Evolutionary conservation across 441 rosid genomes (phyloP), one percentile per base, ranked within the genome.

Genomic region (Corymbia calophylla): DNA sequence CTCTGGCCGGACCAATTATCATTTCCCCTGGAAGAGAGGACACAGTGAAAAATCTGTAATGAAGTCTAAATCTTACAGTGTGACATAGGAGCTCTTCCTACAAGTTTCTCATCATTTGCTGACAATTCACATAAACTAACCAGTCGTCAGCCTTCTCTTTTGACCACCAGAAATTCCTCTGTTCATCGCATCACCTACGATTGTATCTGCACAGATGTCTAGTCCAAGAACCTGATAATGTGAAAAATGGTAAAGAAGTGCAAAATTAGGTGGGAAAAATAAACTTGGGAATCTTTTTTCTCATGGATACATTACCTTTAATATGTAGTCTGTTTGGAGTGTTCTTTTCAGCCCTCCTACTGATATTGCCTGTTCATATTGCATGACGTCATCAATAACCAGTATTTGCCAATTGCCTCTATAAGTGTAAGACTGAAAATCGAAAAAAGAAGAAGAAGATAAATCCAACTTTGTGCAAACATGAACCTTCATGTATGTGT

Each of bases 161-260:
- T 91, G 90, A 29, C 92, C 92, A 14, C 93, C 93, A 21, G 93
- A 92, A 82, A 93, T 88, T 49, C 93, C 94, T 89, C 92, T 89
- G 49, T 55, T 90, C 93, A 92, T 90, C 4, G 92, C 89, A 89
- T 93, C 90, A 25, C 94, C 94, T 9, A 89, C 94, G n/a, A 92
- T 88, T 47, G 90, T 92, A 16, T 93, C 92, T 35, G 94, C 92
- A 29, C 93, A 93, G 48, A 86, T 86, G 17, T 93, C 92, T 47
- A 93, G 89, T 12, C 94, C 94, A 35, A 93, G 91, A 53, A 93
- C 91, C 93, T 93, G 88, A 32, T 25, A 8, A 32, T 27, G 55
- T 25, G 29, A 66, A 81, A 39, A 81, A 39, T 77, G 84, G n/a
- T 44, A 19, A 12, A 77, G 21, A 56, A 48, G 18, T 58, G 25